A percentile compares a stretch with the other conserved stretches of the same genome.
phyloP scores from a whole-genome alignment of 2,329 filamentous ascomycete genomes.

The Elsinoe arachidis region DNA sequence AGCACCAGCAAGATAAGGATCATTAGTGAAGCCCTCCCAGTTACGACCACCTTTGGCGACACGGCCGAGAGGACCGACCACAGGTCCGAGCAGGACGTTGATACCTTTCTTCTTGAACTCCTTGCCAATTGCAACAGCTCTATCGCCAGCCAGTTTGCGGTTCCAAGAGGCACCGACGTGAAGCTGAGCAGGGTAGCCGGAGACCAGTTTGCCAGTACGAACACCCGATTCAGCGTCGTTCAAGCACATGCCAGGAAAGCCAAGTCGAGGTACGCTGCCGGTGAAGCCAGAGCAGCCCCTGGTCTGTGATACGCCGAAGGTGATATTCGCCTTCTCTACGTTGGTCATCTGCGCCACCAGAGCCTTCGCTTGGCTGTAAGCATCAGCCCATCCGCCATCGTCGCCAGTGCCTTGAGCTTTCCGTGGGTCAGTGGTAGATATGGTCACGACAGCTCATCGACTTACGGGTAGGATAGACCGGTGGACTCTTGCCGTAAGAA shows the following conservation, averaged over 20 bases:
- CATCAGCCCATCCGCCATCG: conserved; percentile 25
- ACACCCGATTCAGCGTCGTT: conserved; percentile 36
- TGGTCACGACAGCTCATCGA: neutral
- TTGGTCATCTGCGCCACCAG: conserved; percentile 29
- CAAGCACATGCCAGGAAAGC: conserved; percentile 35
- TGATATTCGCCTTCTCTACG: conserved; percentile 31
- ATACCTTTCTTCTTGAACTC: conserved; percentile 48
- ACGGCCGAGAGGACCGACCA: conserved; percentile 59
- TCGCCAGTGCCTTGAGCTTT: conserved; percentile 25
- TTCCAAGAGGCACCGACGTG: conserved; percentile 43
- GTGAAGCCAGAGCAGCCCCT: conserved; percentile 32
- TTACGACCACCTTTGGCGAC: conserved; percentile 60
- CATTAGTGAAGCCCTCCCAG: conserved; percentile 66
- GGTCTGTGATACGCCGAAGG: conserved; percentile 24
- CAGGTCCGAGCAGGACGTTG: conserved; percentile 62
- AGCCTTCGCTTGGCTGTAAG: conserved; percentile 25
- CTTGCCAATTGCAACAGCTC: conserved; percentile 46
- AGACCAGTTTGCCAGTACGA: conserved; percentile 36
- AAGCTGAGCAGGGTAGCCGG: conserved; percentile 35
- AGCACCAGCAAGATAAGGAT: conserved; percentile 54
- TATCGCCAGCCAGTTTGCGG: conserved; percentile 32
- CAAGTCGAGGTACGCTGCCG: conserved; percentile 27
- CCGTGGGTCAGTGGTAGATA: conserved; percentile 1
- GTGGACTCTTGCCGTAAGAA: conserved; percentile 24
- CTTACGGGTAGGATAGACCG: conserved; percentile 25